Conservation (phyloP, 805 yeast genomes). For the Wickerhamomyces hampshirensis region DNA sequence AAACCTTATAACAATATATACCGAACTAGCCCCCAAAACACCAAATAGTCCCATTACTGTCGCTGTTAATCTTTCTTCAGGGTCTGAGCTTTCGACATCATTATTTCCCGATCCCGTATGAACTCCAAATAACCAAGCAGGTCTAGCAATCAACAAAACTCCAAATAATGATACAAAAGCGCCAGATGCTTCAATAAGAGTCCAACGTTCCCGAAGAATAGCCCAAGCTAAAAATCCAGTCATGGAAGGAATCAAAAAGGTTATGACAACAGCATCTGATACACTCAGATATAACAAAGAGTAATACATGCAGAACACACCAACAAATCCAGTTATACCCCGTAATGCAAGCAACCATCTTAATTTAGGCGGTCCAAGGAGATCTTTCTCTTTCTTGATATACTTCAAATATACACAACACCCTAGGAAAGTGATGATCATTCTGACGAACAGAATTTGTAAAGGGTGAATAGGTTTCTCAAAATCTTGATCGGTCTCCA, state of each 20-base stretch:
- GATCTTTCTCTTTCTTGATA: constrained; percentile 51
- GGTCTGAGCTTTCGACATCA: constrained; percentile 45
- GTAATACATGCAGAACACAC: constrained; percentile 75
- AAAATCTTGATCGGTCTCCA: constrained; percentile 60
- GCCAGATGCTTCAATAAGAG: constrained; percentile 63
- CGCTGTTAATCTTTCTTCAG: constrained; percentile 56
- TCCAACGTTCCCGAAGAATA: constrained; percentile 60
- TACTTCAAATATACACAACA: constrained; percentile 52
- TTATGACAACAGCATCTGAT: constrained; percentile 77
- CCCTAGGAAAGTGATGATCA: constrained; percentile 62
- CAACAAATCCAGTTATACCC: constrained; percentile 72
- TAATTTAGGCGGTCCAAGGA: constrained; percentile 62
- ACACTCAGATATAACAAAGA: constrained; percentile 69
- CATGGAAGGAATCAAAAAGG: constrained; percentile 72
- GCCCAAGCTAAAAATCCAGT: constrained; percentile 72
- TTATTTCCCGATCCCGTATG: constrained; percentile 28
- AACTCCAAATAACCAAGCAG: constrained; percentile 60
- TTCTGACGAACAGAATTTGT: constrained; percentile 73
- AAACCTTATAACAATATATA: constrained; percentile 64
- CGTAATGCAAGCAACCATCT: constrained; percentile 52
- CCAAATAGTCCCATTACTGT: constrained; percentile 61
- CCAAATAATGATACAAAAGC: constrained; percentile 67
- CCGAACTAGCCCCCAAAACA: constrained; percentile 63
- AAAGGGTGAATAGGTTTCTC: constrained; percentile 65
- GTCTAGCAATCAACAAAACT: constrained; percentile 77